Percentiles rank a stretch among this genome's conserved stretches.
Evolutionary conservation across 352 stramenopile species (phyloP).

Genomic region (Pythium guiyangense): DNA sequence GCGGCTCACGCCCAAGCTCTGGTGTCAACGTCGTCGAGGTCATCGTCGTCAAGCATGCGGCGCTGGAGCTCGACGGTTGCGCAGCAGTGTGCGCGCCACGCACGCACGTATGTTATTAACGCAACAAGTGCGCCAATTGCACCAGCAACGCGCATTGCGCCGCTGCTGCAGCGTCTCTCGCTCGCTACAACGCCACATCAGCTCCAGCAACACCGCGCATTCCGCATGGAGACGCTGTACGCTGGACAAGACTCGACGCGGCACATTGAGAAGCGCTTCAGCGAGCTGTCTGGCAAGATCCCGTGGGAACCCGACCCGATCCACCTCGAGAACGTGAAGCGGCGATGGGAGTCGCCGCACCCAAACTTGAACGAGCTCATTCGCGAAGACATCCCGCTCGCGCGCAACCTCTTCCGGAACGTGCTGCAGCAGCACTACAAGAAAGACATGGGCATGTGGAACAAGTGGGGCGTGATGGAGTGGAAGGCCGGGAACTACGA

Average conservation of each 20-base stretch:
- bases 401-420: constrained; percentile 73
- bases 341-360: constrained; percentile 45
- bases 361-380: constrained; percentile 81
- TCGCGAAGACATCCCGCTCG: constrained; percentile 65
- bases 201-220: constrained; percentile 5
- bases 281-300: constrained; percentile 65
- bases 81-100: background rate
- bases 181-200: background rate
- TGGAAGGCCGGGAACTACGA: constrained; percentile 83
- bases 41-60: constrained; percentile 2
- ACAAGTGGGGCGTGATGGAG: constrained; percentile 89
- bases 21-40: too few relatives aligned
- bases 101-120: too few relatives aligned
- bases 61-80: constrained; percentile 6
- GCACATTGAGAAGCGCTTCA: constrained; percentile 76
- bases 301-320: constrained; percentile 69
- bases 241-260: constrained; percentile 60
- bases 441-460: constrained; percentile 89
- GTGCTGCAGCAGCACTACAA: constrained; percentile 75
- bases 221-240: constrained; percentile 57
- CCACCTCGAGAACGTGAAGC: constrained; percentile 54
- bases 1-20: too few relatives aligned
- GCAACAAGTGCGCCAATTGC: background rate
- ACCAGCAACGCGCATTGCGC: background rate
- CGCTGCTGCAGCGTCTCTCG: background rate